Conservation (phyloP, 257 asterid species). For the Primulina huaijiensis region DNA sequence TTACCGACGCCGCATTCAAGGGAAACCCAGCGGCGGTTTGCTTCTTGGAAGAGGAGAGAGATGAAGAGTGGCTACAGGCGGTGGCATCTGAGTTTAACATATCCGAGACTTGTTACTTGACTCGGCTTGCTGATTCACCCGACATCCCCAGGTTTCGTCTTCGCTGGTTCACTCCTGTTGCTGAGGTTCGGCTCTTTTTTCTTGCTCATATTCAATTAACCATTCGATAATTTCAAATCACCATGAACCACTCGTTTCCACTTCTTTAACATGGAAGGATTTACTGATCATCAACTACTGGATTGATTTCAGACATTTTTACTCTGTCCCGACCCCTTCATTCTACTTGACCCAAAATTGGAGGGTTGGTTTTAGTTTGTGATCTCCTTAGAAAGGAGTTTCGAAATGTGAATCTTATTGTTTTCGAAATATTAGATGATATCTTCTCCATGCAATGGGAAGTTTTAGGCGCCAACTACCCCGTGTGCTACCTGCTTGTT, state of each 20-base stretch:
- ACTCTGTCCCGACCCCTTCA: no score
- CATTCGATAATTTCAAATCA: no score
- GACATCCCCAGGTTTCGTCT: constrained; percentile 50
- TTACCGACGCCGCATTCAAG: constrained; percentile 74
- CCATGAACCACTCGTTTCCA: no score
- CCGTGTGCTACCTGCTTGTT: no score
- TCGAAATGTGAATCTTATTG: not conserved
- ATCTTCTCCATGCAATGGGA: not conserved
- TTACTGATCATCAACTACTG: no score
- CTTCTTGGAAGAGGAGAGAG: constrained; percentile 69
- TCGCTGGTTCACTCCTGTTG: constrained; percentile 93
- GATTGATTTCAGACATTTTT: no score
- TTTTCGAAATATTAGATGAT: no score
- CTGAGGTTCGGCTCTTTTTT: constrained; percentile 48
- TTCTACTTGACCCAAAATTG: no score
- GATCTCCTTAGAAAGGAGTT: not conserved
- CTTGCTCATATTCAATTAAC: not conserved
- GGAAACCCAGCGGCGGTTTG: constrained; percentile 96
- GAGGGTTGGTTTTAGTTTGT: no score
- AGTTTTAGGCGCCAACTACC: no score
- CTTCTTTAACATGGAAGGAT: no score
- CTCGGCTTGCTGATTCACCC: constrained; percentile 36
- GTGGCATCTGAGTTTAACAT: constrained; percentile 86
- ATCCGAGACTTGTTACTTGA: constrained; percentile 66
- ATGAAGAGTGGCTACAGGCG: constrained; percentile 76